These are phyloP conservation scores for Aspergillus ibericus DNA, from an alignment of 2,329 filamentous ascomycete genomes.

Conservation along the genomic window DNA sequence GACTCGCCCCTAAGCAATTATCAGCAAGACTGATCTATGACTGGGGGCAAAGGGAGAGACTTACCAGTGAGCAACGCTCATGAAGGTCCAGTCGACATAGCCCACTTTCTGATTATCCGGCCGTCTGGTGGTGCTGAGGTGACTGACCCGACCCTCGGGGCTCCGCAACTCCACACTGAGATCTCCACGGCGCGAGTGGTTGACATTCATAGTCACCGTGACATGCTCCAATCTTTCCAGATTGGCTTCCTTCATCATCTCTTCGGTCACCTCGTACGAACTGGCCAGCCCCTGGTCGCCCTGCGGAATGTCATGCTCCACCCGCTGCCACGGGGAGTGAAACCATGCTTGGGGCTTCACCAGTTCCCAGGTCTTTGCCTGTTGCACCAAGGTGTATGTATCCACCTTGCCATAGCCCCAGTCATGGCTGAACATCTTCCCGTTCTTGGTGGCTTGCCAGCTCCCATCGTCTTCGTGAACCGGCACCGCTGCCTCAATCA, in stretches of 20 bases:
- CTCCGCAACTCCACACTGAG: slow-evolving; percentile 89
- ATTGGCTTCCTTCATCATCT: slow-evolving; percentile 80
- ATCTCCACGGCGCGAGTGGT: slow-evolving; percentile 84
- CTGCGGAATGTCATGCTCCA: slow-evolving; percentile 82
- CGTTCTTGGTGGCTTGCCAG: slow-evolving; percentile 79
- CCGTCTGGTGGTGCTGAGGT: slow-evolving; percentile 74
- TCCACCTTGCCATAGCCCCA: slow-evolving; percentile 97
- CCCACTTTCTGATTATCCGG: slow-evolving; percentile 67
- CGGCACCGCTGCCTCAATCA: slow-evolving; percentile 78
- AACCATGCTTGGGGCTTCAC: slow-evolving; percentile 97
- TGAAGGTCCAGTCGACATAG: slow-evolving; percentile 97
- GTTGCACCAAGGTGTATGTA: slow-evolving; percentile 78
- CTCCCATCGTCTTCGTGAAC: slow-evolving; percentile 71
- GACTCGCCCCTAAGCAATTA: slow-evolving; percentile 70
- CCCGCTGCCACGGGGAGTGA: slow-evolving; percentile 89
- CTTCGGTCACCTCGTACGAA: slow-evolving; percentile 75
- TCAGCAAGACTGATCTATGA: slow-evolving; percentile 10
- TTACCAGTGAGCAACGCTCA: slow-evolving; percentile 95
- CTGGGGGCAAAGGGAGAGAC: slow-evolving; percentile 29
- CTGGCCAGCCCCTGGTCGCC: slow-evolving; percentile 77
- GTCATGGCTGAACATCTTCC: slow-evolving; percentile 87
- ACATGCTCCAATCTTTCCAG: slow-evolving; percentile 88
- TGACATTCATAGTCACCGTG: slow-evolving; percentile 94
- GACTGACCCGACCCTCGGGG: slow-evolving; percentile 76
- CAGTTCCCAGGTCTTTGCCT: slow-evolving; percentile 77